A percentile compares a stretch with the other conserved stretches of the same genome.
phyloP scores from a whole-genome alignment of 371 early-diverging fungal genomes.

The Mucor indicus region DNA sequence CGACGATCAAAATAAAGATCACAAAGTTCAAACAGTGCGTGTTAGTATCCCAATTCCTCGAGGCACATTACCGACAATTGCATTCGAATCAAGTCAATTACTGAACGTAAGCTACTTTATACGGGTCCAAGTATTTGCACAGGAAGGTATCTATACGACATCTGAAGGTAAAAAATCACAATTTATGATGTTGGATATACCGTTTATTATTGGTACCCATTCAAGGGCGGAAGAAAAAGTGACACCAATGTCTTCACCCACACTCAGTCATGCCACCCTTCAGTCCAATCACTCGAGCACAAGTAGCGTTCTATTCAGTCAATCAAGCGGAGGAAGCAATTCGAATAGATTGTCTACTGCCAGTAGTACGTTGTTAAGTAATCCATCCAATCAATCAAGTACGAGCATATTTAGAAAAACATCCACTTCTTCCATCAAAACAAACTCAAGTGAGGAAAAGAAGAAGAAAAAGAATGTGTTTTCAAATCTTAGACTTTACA shows the following conservation, averaged over 20 bases:
- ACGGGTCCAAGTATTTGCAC: constrained; percentile 17
- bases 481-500: constrained; percentile 7
- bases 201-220: constrained; percentile 18
- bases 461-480: constrained; percentile 8
- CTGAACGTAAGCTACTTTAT: constrained; percentile 16
- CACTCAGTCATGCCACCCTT: background rate
- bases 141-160: constrained; percentile 14
- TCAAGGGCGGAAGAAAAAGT: background rate
- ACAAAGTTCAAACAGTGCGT: constrained; percentile 9
- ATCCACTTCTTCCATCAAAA: background rate
- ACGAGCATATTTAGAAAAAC: constrained; percentile 10
- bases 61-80: constrained; percentile 13
- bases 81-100: constrained; percentile 17
- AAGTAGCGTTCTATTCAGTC: no score
- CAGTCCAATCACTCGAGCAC: background rate
- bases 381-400: no score
- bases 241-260: background rate
- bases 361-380: no score
- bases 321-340: no score
- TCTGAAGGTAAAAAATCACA: constrained; percentile 6
- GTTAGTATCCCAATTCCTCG: constrained; percentile 16
- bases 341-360: no score
- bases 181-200: constrained; percentile 17
- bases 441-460: background rate
- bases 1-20: background rate